phyloP scores from a whole-genome alignment of 768 basidiomycete species.

The Leucosporidium scottii region DNA sequence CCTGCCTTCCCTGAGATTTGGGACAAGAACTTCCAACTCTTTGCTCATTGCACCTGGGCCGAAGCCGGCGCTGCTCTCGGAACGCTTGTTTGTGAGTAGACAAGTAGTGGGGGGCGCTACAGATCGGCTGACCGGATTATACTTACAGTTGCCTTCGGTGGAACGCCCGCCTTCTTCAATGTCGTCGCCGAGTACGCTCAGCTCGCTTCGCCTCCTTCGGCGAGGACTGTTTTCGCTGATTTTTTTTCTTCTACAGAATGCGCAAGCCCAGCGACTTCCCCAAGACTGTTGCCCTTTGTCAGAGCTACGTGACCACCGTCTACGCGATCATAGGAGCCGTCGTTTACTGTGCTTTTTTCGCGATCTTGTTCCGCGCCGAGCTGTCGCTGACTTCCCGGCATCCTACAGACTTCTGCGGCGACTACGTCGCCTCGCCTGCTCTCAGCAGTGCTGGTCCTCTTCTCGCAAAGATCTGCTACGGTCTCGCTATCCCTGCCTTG shows the following conservation, averaged over 20 bases:
- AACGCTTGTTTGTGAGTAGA: not conserved
- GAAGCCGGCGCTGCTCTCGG: not conserved
- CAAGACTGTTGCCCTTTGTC: not conserved
- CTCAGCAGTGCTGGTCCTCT: slow-evolving; percentile 34
- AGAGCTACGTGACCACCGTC: slow-evolving; percentile 11
- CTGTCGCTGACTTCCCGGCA: too few relatives aligned
- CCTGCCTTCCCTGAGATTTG: slow-evolving; percentile 25
- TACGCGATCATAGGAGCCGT: not conserved
- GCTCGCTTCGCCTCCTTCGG: too few relatives aligned
- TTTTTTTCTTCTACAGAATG: slow-evolving; percentile 6
- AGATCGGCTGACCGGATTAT: not conserved
- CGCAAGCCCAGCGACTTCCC: slow-evolving; percentile 3
- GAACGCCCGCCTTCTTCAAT: slow-evolving; percentile 18
- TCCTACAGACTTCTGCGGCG: slow-evolving; percentile 8
- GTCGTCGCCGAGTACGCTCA: slow-evolving; percentile 17
- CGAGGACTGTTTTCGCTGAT: too few relatives aligned
- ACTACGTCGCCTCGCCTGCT: slow-evolving; percentile 36
- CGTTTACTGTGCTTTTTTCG: not conserved
- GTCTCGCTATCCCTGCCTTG: slow-evolving; percentile 31
- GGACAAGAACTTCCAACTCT: slow-evolving; percentile 26
- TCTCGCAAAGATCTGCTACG: slow-evolving; percentile 13
- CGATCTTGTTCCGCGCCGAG: not conserved
- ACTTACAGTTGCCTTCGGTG: slow-evolving; percentile 20
- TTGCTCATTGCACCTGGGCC: not conserved
- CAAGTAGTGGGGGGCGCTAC: too few relatives aligned